Evolutionary conservation across 306 rosid genomes (phyloP).

Genomic region (Fragaria nilgerrensis): DNA sequence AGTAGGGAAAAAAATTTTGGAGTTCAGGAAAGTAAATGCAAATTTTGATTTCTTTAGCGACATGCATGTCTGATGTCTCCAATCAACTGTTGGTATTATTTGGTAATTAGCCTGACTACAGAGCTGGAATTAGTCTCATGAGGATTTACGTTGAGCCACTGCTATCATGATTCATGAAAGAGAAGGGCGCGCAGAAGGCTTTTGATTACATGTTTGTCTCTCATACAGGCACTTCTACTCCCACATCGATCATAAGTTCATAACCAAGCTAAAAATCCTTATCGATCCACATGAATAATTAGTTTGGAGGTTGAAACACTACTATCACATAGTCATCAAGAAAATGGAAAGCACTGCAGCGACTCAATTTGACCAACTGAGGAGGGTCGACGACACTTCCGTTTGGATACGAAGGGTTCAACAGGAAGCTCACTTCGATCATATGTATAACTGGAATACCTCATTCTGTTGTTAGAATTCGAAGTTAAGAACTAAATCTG

Average conservation of each 20-base stretch:
- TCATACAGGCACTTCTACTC: no score
- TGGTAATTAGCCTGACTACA: no score
- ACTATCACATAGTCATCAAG: background rate
- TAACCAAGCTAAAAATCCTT: no score
- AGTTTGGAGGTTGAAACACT: background rate
- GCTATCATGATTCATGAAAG: no score
- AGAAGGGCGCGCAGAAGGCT: no score
- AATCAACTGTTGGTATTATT: no score
- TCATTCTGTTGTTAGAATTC: background rate
- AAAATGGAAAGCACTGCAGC: background rate
- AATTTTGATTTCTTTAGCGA: background rate
- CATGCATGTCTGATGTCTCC: background rate
- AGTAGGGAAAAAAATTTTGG: background rate
- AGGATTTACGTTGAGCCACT: no score
- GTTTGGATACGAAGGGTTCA: background rate
- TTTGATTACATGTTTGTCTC: no score
- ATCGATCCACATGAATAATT: background rate
- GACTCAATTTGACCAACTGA: background rate
- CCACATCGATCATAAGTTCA: no score
- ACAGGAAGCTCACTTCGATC: background rate
- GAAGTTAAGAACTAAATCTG: background rate
- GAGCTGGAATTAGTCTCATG: background rate
- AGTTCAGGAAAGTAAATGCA: background rate
- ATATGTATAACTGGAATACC: no score
- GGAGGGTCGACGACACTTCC: no score